Evolutionary conservation across 225 moss, liverwort and hornwort species (phyloP), one percentile per base, ranked within the genome.

Genomic region (Asterella californica): DNA sequence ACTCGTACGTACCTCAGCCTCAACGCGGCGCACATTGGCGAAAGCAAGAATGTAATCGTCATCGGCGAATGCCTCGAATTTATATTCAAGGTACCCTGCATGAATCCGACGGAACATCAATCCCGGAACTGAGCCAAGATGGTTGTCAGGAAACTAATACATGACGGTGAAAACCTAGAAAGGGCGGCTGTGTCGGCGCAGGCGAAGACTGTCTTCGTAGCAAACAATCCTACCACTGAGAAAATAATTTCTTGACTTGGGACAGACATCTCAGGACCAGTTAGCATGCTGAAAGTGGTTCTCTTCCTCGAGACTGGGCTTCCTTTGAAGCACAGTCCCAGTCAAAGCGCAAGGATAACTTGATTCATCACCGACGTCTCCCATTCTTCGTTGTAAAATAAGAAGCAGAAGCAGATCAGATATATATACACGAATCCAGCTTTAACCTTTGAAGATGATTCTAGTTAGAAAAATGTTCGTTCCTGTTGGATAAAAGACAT

Each of bases 21-120:
- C 29, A 14, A 55, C 50, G 12, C 30, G 77, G 78, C 78, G 84
- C 17, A 77, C 70, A 22, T 79, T 84, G 54, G 63, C 78, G 66
- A 87, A 61, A 17, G 87, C 82, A 70, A 87, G 78, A 15, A 55
- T 74, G 34, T 87, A 80, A 18, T 87, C 84, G 63, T 82, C 87
- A 72, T 84, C 80, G 0, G 72, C 22, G 9, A 52, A 48, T 25
- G 70, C 80, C 34, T 84, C 75, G 36, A 74, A 87, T 27, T 29
- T 25, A 24, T 74, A 68, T n/a, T 32, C 69, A 46, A 72, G 70
- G 8, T 78, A 59, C 17, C 42, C 86, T 86, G 83, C 79, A 75
- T 10, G 29, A 61, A 10, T 53, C 27, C 74, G 52, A 74, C 18
- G n/a, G 25, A 47, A 22, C 71, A 46, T 71, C 71, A 71, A 42